Evolutionary conservation across 192 early-diverging fungal genomes (phyloP), one percentile per base, ranked within the genome.

Genomic region (Coemansia sp.): DNA sequence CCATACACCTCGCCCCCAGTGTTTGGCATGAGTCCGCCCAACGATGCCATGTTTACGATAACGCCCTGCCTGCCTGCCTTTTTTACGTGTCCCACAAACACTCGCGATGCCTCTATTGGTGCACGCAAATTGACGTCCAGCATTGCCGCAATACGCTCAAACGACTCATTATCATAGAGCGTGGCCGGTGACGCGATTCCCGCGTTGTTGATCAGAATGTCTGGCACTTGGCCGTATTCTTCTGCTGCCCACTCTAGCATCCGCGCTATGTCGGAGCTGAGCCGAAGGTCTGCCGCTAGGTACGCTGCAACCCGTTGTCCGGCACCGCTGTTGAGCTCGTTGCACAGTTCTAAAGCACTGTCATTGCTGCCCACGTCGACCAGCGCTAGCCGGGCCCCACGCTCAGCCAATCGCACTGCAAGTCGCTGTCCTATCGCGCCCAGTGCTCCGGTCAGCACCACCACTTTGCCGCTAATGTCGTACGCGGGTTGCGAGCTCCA

Each of bases 121-220:
- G 71, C 76, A 1, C 50, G 52, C 15, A 80, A 34, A 17, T 80
- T 74, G 11, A 80, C 68, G 6, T 70, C 37, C 0, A 79, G 50
- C n/a, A 66, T 61, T 12, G n/a, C 19, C 1, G 46, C 2, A 6
- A 80, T 63, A 6, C 53, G 37, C 3, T 67, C 76, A 32, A 62
- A 63, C 0, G 42, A 63, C 61, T 80, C 76, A 17, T 61, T 56
- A 11, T 61, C 67, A 26, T 67, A 79, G 4, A 76, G 53, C 50
- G n/a, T 63, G 17, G 65, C 36, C 1, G 70, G 67, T 0, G 76
- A 72, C 0, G 67, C 70, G 3, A 80, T 18, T 1, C 60, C 76
- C 0, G 76, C 76, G 53, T 74, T 74, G 50, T 73, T 80, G 33
- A 80, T 40, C 4, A 80, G 57, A 2, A 80, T 35, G 33, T 80